phyloP scores from a whole-genome alignment of 768 basidiomycete species.

The Boletus reticuloceps region DNA sequence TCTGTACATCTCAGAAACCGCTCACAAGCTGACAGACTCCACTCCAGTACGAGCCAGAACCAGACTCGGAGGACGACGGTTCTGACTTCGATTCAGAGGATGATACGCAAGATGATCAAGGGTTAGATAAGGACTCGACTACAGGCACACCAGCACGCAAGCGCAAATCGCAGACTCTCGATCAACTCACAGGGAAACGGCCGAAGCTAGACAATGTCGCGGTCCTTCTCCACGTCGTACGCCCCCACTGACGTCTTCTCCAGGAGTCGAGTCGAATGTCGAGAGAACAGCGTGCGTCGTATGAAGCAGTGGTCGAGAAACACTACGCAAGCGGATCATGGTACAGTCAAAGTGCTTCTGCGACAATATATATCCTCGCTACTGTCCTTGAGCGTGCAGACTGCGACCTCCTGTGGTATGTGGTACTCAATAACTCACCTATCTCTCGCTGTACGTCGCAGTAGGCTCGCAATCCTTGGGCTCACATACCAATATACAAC shows the following conservation, averaged over 20 bases:
- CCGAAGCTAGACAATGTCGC: constrained; percentile 51
- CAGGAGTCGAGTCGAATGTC: constrained; percentile 59
- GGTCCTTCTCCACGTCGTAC: neutral
- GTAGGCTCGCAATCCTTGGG: constrained; percentile 89
- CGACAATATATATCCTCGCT: constrained; percentile 86
- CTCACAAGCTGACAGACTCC: constrained; percentile 6
- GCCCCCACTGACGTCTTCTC: constrained; percentile 1
- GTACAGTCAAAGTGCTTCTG: constrained; percentile 86
- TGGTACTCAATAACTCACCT: neutral
- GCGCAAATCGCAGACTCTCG: constrained; percentile 44
- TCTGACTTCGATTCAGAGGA: constrained; percentile 47
- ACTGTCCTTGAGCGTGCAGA: constrained; percentile 90
- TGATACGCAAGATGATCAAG: constrained; percentile 40
- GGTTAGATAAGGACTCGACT: constrained; percentile 40
- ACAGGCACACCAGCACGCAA: constrained; percentile 43
- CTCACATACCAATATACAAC: constrained; percentile 91
- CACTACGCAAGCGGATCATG: constrained; percentile 85
- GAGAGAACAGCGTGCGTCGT: constrained; percentile 63
- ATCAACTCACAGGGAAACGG: constrained; percentile 51
- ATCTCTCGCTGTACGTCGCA: constrained; percentile 3
- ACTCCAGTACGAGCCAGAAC: constrained; percentile 72
- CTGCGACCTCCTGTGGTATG: constrained; percentile 89
- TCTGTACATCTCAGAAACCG: neutral
- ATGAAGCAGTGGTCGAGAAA: constrained; percentile 66
- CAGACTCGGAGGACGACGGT: constrained; percentile 59